These are phyloP conservation scores for Polysphondylium violaceum DNA, from an alignment of 78 protist species.

Conservation along the genomic window DNA sequence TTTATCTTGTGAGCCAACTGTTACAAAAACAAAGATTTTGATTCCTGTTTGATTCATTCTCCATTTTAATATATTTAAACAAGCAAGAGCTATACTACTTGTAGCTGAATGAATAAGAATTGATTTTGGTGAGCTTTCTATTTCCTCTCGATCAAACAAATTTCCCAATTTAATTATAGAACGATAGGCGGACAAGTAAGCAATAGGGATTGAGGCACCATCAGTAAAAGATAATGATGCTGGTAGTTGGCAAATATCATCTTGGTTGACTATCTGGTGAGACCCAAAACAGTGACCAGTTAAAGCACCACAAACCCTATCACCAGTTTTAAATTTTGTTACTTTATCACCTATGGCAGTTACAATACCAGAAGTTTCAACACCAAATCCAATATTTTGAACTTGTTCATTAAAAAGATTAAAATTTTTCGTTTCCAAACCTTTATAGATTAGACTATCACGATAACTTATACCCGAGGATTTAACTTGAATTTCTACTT, in stretches of 20 bases:
- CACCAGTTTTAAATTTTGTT: constrained; percentile 11
- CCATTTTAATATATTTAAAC: constrained; percentile 86
- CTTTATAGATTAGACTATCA: constrained; percentile 40
- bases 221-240: not conserved
- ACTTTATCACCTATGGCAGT: not conserved
- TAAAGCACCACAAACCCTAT: not conserved
- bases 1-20: constrained; percentile 17
- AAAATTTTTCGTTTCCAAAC: constrained; percentile 15
- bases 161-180: not conserved
- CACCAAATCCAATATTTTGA: constrained; percentile 3
- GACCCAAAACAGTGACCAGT: not conserved
- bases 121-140: not conserved
- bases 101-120: constrained; percentile 24
- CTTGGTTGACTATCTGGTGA: not conserved
- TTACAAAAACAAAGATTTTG: not conserved
- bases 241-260: constrained; percentile 10
- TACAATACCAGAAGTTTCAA: constrained; percentile 8
- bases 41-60: constrained; percentile 26
- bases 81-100: constrained; percentile 48
- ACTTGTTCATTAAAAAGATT: constrained; percentile 25
- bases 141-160: constrained; percentile 2
- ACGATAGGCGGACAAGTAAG: not conserved
- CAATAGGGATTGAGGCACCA: constrained; percentile 9
- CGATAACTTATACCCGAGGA: constrained; percentile 47
- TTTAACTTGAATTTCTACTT: constrained; percentile 47